Conservation (phyloP, 1,284 basidiomycete species). For the Melampsora americana region DNA sequence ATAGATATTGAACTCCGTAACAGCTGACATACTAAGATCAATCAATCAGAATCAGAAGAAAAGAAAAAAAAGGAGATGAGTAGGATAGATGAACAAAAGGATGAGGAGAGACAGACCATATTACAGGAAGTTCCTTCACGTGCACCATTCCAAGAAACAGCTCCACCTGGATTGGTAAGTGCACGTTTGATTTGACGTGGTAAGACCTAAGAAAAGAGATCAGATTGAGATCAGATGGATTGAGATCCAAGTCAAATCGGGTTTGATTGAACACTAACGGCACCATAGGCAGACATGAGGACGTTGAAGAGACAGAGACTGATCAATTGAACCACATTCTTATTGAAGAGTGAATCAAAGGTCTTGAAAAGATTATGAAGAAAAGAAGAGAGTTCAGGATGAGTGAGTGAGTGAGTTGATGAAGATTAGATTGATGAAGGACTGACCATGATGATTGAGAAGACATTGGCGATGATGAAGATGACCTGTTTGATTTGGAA, state of each 20-base stretch:
- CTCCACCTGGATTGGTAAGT: neutral
- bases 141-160: neutral
- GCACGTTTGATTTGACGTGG: slow-evolving; percentile 31
- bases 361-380: slow-evolving; percentile 4
- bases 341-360: slow-evolving; percentile 26
- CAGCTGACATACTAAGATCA: slow-evolving; percentile 34
- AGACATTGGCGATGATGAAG: slow-evolving; percentile 38
- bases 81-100: neutral
- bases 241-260: no score
- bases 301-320: slow-evolving; percentile 34
- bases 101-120: slow-evolving; percentile 16
- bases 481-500: slow-evolving; percentile 17
- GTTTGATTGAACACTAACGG: slow-evolving; percentile 13
- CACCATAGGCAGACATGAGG: slow-evolving; percentile 25
- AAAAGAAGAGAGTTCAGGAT: no score
- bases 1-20: slow-evolving; percentile 37
- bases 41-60: no score
- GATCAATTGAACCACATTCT: slow-evolving; percentile 26
- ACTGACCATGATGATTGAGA: slow-evolving; percentile 26
- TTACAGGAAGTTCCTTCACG: slow-evolving; percentile 30
- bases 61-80: neutral
- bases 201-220: neutral
- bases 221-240: neutral
- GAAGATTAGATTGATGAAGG: neutral
- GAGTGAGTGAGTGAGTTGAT: neutral